Evolutionary conservation across 148 eudicot species (phyloP).

Genomic region (Polygonum maritimum): DNA sequence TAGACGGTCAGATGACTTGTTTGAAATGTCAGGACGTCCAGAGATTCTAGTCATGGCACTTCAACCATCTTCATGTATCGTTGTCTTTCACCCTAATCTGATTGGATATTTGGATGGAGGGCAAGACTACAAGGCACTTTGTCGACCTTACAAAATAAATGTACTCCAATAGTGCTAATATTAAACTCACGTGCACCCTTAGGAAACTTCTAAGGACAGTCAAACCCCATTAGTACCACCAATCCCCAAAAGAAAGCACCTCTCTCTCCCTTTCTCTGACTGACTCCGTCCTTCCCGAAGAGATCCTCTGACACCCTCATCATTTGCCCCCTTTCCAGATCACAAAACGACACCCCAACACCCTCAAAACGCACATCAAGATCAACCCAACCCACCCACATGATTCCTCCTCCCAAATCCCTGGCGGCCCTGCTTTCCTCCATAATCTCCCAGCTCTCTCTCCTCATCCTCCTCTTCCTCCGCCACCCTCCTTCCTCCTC

Average conservation of each 20-base stretch:
- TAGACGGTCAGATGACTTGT: no score
- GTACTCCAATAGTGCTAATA: background rate
- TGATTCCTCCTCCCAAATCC: conserved; percentile 23
- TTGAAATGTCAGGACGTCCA: no score
- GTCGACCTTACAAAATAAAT: no score
- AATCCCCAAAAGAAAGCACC: background rate
- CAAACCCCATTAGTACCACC: background rate
- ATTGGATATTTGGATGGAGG: no score
- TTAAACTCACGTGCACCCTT: conserved; percentile 1
- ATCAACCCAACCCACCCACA: background rate
- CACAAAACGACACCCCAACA: conserved; percentile 5
- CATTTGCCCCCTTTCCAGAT: background rate
- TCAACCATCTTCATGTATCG: no score
- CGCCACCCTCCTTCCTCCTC: conserved; percentile 23
- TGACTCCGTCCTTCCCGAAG: background rate
- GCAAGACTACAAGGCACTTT: no score
- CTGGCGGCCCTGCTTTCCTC: conserved; percentile 64
- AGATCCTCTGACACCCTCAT: conserved; percentile 8
- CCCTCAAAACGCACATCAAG: background rate
- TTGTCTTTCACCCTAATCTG: no score
- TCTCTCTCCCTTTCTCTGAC: background rate
- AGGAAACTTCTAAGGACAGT: background rate
- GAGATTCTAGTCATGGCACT: no score
- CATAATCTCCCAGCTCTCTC: conserved; percentile 43
- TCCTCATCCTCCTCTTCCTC: conserved; percentile 31